These are phyloP conservation scores for Bretziella fagacearum DNA, from an alignment of 2,329 filamentous ascomycete genomes.

Conservation along the genomic window DNA sequence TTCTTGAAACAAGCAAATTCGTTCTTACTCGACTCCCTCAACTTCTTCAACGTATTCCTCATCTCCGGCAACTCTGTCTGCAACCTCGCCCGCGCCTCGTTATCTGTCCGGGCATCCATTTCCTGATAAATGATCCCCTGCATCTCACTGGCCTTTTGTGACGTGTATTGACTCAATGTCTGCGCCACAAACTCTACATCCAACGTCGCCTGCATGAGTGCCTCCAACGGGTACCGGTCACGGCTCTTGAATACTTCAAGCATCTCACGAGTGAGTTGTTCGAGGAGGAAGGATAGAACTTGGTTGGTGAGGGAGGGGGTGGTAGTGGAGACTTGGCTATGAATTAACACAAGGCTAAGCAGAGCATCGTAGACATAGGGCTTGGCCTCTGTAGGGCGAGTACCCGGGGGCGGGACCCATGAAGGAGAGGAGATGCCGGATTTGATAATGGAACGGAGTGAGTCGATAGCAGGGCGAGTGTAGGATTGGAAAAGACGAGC, in stretches of 20 bases:
- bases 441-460: constrained; percentile 52
- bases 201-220: constrained; percentile 90
- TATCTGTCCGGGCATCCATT: constrained; percentile 75
- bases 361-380: constrained; percentile 84
- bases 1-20: constrained; percentile 79
- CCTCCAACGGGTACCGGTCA: constrained; percentile 53
- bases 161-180: constrained; percentile 78
- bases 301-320: constrained; percentile 58
- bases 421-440: constrained; percentile 51
- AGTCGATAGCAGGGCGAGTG: constrained; percentile 57
- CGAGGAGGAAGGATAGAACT: constrained; percentile 73
- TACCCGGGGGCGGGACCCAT: constrained; percentile 47
- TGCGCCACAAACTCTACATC: constrained; percentile 96
- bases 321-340: constrained; percentile 74
- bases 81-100: constrained; percentile 59
- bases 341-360: constrained; percentile 71
- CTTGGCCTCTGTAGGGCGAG: constrained; percentile 55
- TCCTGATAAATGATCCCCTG: constrained; percentile 88
- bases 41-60: constrained; percentile 67
- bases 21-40: constrained; percentile 64
- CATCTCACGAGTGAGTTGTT: constrained; percentile 64
- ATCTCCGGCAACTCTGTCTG: constrained; percentile 83
- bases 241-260: constrained; percentile 60
- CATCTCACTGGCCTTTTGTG: constrained; percentile 59
- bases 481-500: constrained; percentile 83